Evolutionary conservation across 805 yeast genomes (phyloP), one percentile per base, ranked within the genome.

Genomic region (Saccharomyces paradoxus): DNA sequence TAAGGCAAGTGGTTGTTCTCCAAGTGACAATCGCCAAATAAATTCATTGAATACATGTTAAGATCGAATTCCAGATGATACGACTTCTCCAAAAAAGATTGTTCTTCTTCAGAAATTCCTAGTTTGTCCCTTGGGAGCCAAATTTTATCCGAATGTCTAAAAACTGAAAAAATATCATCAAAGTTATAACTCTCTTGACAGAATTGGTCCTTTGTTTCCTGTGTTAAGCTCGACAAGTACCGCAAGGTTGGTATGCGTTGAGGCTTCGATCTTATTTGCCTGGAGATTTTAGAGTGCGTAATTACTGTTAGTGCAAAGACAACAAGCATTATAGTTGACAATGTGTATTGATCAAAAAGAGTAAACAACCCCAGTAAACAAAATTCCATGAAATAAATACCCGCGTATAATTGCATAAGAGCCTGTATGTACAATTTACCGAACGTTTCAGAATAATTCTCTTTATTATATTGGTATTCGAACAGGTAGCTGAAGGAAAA

Each of bases 381-480:
- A 41, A 85, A 74, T 63, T 90, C 95, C 63, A 88, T 74, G 62
- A 90, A 87, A 66, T 90, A 90, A 1, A 90, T 71, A 0, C 97
- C 97, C 0, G 87, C 76, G 63, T 86, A 89, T 48, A 90, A 68
- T 55, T 89, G 96, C 55, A 86, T 76, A 21, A 90, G 69, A 0
- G 96, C 95, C 2, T 75, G 74, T 1, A 94, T 87, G 66, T 87
- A 90, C 48, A 86, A 73, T 55, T 74, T 75, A 0, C 96, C 97
- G 61, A 75, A 71, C 0, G 89, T 82, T 61, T 86, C 92, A 2
- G 86, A 78, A 22, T 71, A 71, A 56, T 82, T 81, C 13, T 66
- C 69, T 41, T 69, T 72, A 58, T 78, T 76, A 65, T 78, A 84
- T 50, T 84, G 80, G 60, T 79, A 82, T 57, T 79, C 78, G 55